These are phyloP conservation scores for Monosporozyma yasuniensis DNA, from an alignment of 805 yeast species.

Conservation along the genomic window DNA sequence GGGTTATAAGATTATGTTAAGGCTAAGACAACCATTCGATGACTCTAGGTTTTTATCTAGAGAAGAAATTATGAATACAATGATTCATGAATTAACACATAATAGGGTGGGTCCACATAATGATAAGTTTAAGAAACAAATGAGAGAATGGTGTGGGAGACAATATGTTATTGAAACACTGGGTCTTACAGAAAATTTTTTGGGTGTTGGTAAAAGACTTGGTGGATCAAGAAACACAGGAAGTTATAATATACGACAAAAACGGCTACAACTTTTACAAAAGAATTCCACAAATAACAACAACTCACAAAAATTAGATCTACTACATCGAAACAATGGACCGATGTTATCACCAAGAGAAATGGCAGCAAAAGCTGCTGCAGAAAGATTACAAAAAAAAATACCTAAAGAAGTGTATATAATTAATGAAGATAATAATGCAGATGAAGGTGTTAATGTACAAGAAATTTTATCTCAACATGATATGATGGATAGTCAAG, in stretches of 20 bases:
- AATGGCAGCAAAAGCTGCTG: slow-evolving; percentile 30
- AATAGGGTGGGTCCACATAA: slow-evolving; percentile 77
- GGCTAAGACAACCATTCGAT: slow-evolving; percentile 56
- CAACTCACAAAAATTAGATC: not conserved
- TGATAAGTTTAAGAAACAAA: slow-evolving; percentile 50
- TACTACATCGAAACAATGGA: not conserved
- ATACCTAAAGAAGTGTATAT: not conserved
- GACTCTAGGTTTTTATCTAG: slow-evolving; percentile 48
- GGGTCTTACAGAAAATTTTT: slow-evolving; percentile 24
- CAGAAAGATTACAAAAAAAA: slow-evolving; percentile 19
- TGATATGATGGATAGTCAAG: slow-evolving; percentile 11
- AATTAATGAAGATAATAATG: slow-evolving; percentile 1
- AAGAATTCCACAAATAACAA: not conserved
- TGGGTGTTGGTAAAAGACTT: slow-evolving; percentile 27
- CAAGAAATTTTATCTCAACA: slow-evolving; percentile 6
- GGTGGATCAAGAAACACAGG: slow-evolving; percentile 9
- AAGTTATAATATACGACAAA: not conserved
- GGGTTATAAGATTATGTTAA: slow-evolving; percentile 63
- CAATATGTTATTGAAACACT: slow-evolving; percentile 31
- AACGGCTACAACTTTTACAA: not conserved
- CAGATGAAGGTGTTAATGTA: slow-evolving; percentile 7
- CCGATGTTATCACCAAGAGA: slow-evolving; percentile 10
- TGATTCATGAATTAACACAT: slow-evolving; percentile 84
- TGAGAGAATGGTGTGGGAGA: slow-evolving; percentile 53
- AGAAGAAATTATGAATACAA: slow-evolving; percentile 63